Base-by-base conservation (phyloP, 192 early-diverging fungal species). In the Coemansia sp. region DNA sequence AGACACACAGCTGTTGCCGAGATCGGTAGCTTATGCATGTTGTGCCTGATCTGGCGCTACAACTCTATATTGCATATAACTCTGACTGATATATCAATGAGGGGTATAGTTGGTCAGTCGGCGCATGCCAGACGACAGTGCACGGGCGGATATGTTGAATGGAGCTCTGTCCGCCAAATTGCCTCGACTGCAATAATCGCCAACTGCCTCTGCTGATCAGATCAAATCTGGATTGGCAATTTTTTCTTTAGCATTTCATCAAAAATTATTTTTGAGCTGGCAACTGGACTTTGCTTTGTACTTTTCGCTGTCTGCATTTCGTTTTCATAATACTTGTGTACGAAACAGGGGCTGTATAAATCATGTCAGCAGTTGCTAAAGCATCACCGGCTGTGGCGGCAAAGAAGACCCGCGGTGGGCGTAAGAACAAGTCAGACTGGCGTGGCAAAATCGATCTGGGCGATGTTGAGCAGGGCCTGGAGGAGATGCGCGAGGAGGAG, bases 401-500 rank as follows among this genome's bases (percentile, higher is more conserved):
- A 10, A 67, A 88, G 66, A 85, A 82, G 69, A 25, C 75, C 46
- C 85, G 87, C 44, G 82, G 85, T 10, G 82, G 86, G 60, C 88
- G 94, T 72, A 96, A 98, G 74, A 89, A 90, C 59, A 95, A 93
- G 82, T 89, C 94, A 65, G 90, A 85, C 60, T 97, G 94, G 94
- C 86, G 91, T 66, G 93, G 93, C 71, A 95, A 96, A 61, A 88
- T 96, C 44, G 93, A 98, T 62, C 83, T 94, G 50, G 66, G 64
- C 0, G 88, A 89, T 28, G 81, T 96, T 26, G 95, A 98, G 67
- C 71, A 83, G 26, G 84, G 78, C 10, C 84, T 97, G 46, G 87
- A 88, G 14, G 84, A 87, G 50, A 56, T 78, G 40, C 82, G 89
- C 59, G 85, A 78, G 23, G 92, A 94, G 71, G 93, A 94, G 72